These are phyloP conservation scores for Conticribra weissflogii DNA, from an alignment of 108 stramenopile genomes.

Conservation along the genomic window DNA sequence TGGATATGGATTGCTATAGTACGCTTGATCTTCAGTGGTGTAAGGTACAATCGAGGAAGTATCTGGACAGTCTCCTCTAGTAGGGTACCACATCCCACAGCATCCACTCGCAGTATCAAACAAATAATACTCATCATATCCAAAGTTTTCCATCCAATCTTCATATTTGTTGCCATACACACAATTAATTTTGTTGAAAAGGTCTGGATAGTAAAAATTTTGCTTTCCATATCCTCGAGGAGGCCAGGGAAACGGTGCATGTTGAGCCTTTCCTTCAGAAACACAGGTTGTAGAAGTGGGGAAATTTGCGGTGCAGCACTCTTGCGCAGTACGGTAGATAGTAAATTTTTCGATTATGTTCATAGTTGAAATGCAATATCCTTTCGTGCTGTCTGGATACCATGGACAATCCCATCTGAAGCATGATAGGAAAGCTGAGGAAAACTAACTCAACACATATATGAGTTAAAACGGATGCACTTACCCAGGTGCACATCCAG, in stretches of 20 bases:
- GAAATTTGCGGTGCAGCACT: slow-evolving; percentile 10
- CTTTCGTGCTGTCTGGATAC: slow-evolving; percentile 6
- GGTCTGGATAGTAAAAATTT: slow-evolving; percentile 2
- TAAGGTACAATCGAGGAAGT: background rate
- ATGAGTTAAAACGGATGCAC: too few species aligned
- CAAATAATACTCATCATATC: slow-evolving; percentile 5
- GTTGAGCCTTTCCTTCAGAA: slow-evolving; percentile 1
- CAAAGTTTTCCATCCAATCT: slow-evolving; percentile 12
- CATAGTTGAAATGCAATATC: slow-evolving; percentile 9
- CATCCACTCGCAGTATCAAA: background rate
- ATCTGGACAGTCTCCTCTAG: slow-evolving; percentile 11
- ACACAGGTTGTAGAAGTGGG: slow-evolving; percentile 8
- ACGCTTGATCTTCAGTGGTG: slow-evolving; percentile 16
- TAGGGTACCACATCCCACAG: slow-evolving; percentile 13
- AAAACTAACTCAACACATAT: too few species aligned
- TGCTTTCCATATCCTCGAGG: background rate
- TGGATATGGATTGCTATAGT: slow-evolving; percentile 13
- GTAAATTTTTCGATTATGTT: background rate
- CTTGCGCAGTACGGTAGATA: slow-evolving; percentile 14
- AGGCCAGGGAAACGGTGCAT: slow-evolving; percentile 16
- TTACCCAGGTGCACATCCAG: slow-evolving; percentile 16
- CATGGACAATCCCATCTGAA: slow-evolving; percentile 22
- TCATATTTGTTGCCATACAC: slow-evolving; percentile 15
- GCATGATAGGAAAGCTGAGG: background rate
- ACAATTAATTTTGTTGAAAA: slow-evolving; percentile 2